A percentile compares a stretch with the other conserved stretches of the same genome.
Conservation (phyloP, 1,139 yeast genomes). For the Taphrina confusa region DNA sequence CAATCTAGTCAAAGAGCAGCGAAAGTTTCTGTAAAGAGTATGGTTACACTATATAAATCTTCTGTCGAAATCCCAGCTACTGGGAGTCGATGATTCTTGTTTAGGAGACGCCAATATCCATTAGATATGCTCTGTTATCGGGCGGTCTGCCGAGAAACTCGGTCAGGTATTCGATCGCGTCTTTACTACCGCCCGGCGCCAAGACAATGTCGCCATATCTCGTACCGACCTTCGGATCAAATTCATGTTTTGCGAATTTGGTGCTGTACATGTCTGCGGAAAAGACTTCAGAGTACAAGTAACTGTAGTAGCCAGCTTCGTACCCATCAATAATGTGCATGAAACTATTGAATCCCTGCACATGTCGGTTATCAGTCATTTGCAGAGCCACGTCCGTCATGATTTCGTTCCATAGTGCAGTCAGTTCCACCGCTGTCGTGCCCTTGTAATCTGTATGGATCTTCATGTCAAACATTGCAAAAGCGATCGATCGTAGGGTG, state of each 20-base stretch:
- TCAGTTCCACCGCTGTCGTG: constrained; percentile 45
- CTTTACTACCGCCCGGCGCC: constrained; percentile 27
- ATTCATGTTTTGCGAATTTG: constrained; percentile 67
- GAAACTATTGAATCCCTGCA: constrained; percentile 72
- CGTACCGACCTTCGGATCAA: constrained; percentile 50
- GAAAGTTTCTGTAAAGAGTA: constrained; percentile 7
- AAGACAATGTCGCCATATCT: constrained; percentile 20
- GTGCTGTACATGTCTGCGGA: constrained; percentile 80
- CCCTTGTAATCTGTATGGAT: constrained; percentile 60
- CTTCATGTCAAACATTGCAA: constrained; percentile 73
- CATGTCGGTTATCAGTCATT: constrained; percentile 52
- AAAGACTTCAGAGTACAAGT: constrained; percentile 80
- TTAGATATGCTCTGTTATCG: constrained; percentile 65
- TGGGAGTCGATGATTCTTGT: constrained; percentile 32
- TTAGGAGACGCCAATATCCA: constrained; percentile 55
- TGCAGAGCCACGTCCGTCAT: constrained; percentile 3
- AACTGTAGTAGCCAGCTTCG: constrained; percentile 84
- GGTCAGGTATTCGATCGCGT: constrained; percentile 49
- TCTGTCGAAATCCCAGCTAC: constrained; percentile 16
- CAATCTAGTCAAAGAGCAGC: constrained; percentile 36
- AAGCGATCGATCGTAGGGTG: constrained; percentile 73
- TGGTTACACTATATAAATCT: too few species aligned
- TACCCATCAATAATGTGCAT: constrained; percentile 85
- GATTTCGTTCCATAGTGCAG: constrained; percentile 55
- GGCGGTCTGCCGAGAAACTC: constrained; percentile 78